Base-by-base conservation (phyloP, 352 stramenopile species). In the Globisporangium radiosum region DNA sequence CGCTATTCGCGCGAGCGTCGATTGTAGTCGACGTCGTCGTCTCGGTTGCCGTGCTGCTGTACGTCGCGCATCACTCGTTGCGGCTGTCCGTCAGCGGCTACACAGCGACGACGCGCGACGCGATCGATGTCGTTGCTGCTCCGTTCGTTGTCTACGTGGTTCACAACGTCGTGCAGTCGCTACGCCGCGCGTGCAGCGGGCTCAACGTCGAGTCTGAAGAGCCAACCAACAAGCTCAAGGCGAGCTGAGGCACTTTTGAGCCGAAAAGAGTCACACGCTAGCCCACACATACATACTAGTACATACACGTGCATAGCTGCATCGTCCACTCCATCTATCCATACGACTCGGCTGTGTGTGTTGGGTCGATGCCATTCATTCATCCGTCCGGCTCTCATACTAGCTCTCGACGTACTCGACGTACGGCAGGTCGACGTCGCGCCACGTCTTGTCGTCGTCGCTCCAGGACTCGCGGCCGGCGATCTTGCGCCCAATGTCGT, bases 321-420 rank as follows among this genome's bases (percentile, higher is more conserved):
- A 19, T 19, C 17, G 17, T 19, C 17, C 17, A 19, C 17, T 0
- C 17, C 17, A 19, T 19, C 17, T 19, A 19, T 19, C 0, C 17
- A 19, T 19, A 19, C 17, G 17, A 19, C 17, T 19, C 17, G 17
- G 17, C 17, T 19, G 17, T 19, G 17, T 19, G 17, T 19, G 17
- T 19, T 19, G 17, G 17, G 17, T 19, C 17, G 17, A 0, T 19
- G 17, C 17, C 17, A 19, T 19, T 19, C 17, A 19, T 19, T 19
- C 17, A 19, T 19, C 17, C 17, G 17, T 19, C 17, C 17, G 17
- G 17, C 17, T 19, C 17, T 19, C 17, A 79, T 66, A 14, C 70
- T 62, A 90, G 33, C 69, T 78, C 57, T 89, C 81, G 3, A 72
- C 75, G 63, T 90, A 88, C 68, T 88, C 81, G 67, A 90, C 79